These are phyloP conservation scores for Carex sylvatica DNA, from an alignment of 202 grass and related monocot genomes.

Conservation along the genomic window DNA sequence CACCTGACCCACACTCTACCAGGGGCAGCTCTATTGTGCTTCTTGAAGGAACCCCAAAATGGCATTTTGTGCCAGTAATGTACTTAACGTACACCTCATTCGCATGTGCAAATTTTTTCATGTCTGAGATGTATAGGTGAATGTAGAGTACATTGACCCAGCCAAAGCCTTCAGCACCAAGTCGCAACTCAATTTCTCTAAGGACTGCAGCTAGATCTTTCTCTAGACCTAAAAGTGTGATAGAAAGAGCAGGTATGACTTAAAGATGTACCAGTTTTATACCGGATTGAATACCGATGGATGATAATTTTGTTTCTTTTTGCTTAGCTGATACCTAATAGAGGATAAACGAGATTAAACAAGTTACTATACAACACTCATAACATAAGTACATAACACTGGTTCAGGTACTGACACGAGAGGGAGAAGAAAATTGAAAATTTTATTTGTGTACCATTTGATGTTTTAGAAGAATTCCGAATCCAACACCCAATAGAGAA, in stretches of 20 bases:
- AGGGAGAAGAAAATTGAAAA: neutral
- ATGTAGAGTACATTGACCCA: slow-evolving; percentile 93
- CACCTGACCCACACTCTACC: slow-evolving; percentile 49
- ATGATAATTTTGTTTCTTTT: neutral
- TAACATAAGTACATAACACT: neutral
- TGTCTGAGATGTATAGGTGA: slow-evolving; percentile 94
- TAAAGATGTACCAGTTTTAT: neutral
- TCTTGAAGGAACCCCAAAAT: slow-evolving; percentile 81
- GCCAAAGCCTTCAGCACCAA: slow-evolving; percentile 61
- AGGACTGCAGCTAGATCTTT: slow-evolving; percentile 66
- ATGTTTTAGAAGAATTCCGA: slow-evolving; percentile 41
- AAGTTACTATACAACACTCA: neutral
- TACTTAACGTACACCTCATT: slow-evolving; percentile 93
- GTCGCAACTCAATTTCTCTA: slow-evolving; percentile 65
- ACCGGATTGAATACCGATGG: neutral
- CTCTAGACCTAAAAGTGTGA: slow-evolving; percentile 58
- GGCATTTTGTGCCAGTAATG: slow-evolving; percentile 81
- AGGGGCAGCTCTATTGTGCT: slow-evolving; percentile 93
- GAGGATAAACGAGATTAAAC: neutral
- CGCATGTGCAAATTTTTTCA: slow-evolving; percentile 73
- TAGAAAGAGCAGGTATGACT: slow-evolving; percentile 3
- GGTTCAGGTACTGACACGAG: neutral
- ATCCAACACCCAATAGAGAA: slow-evolving; percentile 80
- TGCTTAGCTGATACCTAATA: neutral
- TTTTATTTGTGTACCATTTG: slow-evolving; percentile 40